Evolutionary conservation across 2,329 filamentous ascomycete genomes (phyloP), one percentile per base, ranked within the genome.

Genomic region (Apiospora pterosperma): DNA sequence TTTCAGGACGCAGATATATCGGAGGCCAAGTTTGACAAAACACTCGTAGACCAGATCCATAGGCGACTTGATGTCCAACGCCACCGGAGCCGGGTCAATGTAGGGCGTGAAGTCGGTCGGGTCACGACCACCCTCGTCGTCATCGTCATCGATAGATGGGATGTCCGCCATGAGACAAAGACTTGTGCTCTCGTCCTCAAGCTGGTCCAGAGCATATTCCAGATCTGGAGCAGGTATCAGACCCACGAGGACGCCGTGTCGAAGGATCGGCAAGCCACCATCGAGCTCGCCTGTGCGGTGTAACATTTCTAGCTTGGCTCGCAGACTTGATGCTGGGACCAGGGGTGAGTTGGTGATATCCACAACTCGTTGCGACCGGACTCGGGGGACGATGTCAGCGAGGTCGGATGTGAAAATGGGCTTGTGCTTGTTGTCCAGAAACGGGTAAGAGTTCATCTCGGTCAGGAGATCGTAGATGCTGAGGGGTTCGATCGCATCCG

Each of bases 11-110:
- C 96, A 98, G 61, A 99, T 90, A 77, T 97, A 98, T 67, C 96
- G 85, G 69, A 99, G 78, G 1, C 96, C 96, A 10, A 99, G 83
- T 78, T 99, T 99, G 61, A 92, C 92, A 76, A 98, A 99, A 73
- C 93, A 95, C 75, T 99, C 96, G 72, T 97, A 97, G 4, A 97
- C 96, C 42, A 99, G 80, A 75, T 98, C 94, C 87, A 98, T 94
- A 0, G 96, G 92, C 0, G 91, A 96, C 69, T 90, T 88, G 36
- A 97, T 91, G 73, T 99, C 96, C 28, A 99, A 82, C 14, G 94
- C 87, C 16, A 99, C 86, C 0, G 96, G 96, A 2, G 95, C 91
- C 19, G 93, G 92, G 74, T 99, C 96, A 76, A 99, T 97, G 72
- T 90, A 97, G 2, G 86, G 88, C 0, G 93, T 96, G 67, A 98